phyloP scores from a whole-genome alignment of 306 rosid genomes.

The Cucurbita moschata region DNA sequence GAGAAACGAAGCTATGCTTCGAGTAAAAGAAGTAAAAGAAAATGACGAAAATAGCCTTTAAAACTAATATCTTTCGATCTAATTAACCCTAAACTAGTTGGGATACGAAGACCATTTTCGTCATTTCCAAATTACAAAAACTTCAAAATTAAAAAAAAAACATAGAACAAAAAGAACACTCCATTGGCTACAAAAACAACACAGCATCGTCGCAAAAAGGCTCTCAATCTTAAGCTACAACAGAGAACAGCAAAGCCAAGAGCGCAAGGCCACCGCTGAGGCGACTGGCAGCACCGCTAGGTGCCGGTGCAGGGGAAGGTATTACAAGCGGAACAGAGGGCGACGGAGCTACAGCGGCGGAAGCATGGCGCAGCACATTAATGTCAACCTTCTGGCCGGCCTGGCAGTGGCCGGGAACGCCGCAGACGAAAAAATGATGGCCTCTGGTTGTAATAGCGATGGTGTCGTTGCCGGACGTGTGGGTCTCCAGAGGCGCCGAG shows the following conservation, averaged over 20 bases:
- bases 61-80: no score
- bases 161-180: not conserved
- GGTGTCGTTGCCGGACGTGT: conserved; percentile 63
- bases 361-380: conserved; percentile 20
- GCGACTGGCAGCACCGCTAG: not conserved
- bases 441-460: conserved; percentile 39
- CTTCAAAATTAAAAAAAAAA: not conserved
- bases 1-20: no score
- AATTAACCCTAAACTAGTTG: not conserved
- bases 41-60: no score
- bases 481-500: conserved; percentile 47
- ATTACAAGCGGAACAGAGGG: conserved; percentile 17
- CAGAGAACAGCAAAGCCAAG: not conserved
- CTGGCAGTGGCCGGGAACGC: conserved; percentile 82
- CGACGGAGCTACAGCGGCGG: not conserved
- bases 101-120: not conserved
- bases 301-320: not conserved
- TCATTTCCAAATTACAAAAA: not conserved
- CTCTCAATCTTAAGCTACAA: not conserved
- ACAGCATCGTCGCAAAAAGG: no score
- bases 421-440: conserved; percentile 77
- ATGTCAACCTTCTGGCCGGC: conserved; percentile 11
- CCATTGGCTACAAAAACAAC: not conserved
- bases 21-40: no score
- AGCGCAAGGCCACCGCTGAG: not conserved